These are phyloP conservation scores for Venturia aucupariae DNA, from an alignment of 2,329 filamentous ascomycete genomes.

Conservation along the genomic window DNA sequence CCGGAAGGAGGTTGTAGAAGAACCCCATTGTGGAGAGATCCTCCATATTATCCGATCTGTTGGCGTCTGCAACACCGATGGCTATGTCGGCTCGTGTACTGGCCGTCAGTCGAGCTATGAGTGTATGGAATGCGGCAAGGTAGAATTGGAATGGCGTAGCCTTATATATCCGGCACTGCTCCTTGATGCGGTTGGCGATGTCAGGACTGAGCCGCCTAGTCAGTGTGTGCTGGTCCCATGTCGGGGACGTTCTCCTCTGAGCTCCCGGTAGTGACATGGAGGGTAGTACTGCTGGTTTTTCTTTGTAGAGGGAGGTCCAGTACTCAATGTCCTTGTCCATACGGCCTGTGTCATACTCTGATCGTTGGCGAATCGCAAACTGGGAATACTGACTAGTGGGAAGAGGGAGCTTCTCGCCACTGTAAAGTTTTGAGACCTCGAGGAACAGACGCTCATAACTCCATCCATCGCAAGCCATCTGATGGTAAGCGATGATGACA, in stretches of 20 bases:
- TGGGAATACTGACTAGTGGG: conserved; percentile 28
- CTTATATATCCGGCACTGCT: not conserved
- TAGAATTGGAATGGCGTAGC: conserved; percentile 7
- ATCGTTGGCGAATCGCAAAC: conserved; percentile 26
- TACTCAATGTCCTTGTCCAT: conserved; percentile 26
- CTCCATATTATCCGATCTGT: conserved; percentile 25
- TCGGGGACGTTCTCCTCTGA: conserved; percentile 16
- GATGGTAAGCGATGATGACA: conserved; percentile 38
- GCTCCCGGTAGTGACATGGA: conserved; percentile 25
- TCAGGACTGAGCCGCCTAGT: not conserved
- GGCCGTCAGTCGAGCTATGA: conserved; percentile 24
- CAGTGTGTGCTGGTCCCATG: conserved; percentile 1
- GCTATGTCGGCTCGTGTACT: conserved; percentile 30
- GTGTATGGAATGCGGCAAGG: not conserved
- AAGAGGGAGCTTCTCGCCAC: conserved; percentile 19
- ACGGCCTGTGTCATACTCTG: conserved; percentile 22
- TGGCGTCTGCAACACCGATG: conserved; percentile 42
- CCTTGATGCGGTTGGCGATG: conserved; percentile 5
- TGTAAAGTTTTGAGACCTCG: conserved; percentile 39
- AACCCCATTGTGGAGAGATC: conserved; percentile 33
- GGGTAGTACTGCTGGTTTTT: conserved; percentile 23
- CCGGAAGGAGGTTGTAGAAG: conserved; percentile 41
- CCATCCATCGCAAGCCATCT: conserved; percentile 43
- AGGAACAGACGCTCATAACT: conserved; percentile 35
- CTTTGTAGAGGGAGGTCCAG: conserved; percentile 26